Evolutionary conservation across 2,329 filamentous ascomycete genomes (phyloP).

Genomic region (Pezicula neosporulosa): DNA sequence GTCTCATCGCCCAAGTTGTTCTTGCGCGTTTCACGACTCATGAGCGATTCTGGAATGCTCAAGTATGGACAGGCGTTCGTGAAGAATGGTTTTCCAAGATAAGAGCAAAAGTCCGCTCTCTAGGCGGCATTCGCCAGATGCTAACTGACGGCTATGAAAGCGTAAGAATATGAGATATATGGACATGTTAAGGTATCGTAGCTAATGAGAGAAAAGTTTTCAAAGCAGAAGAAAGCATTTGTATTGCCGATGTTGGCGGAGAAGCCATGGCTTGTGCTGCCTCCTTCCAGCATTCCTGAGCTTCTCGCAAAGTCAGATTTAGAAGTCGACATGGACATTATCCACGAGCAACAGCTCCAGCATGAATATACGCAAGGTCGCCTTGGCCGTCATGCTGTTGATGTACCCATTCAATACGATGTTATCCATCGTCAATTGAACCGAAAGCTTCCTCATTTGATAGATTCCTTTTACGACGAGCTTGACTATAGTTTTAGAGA

Average conservation of each 20-base stretch:
- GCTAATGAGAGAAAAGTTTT: background rate
- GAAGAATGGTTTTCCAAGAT: background rate
- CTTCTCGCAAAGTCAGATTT: constrained; percentile 1
- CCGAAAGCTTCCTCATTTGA: background rate
- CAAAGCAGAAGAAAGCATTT: background rate
- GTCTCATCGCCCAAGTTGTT: background rate
- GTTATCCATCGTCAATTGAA: background rate
- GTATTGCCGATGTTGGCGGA: background rate
- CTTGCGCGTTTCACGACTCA: background rate
- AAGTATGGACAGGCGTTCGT: background rate
- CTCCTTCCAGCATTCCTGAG: background rate
- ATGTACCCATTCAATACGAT: background rate
- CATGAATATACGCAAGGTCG: background rate
- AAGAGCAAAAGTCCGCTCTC: background rate
- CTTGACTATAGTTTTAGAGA: constrained; percentile 1
- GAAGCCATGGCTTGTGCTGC: background rate
- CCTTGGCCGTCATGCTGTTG: background rate
- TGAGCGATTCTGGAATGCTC: background rate
- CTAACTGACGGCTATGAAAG: background rate
- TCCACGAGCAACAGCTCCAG: background rate
- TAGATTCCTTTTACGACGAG: background rate
- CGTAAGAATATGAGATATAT: background rate
- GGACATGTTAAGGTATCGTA: background rate
- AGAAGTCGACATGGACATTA: background rate
- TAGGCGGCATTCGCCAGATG: background rate